phyloP scores from a whole-genome alignment of 768 basidiomycete species.

The Pholiota molesta region DNA sequence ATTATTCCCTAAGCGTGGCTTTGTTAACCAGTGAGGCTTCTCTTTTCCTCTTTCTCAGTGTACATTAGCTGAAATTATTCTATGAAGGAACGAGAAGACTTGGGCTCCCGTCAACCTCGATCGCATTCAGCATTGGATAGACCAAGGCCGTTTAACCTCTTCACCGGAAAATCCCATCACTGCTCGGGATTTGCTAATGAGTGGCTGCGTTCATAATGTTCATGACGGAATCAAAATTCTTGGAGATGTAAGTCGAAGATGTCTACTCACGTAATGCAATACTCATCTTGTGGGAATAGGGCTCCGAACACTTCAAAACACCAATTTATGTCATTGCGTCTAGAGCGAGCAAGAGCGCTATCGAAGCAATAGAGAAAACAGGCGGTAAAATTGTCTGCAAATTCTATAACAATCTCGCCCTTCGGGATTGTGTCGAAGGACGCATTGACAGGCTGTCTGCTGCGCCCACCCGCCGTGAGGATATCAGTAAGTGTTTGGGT shows the following conservation, averaged over 20 bases:
- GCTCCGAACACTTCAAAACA: conserved; percentile 63
- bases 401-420: conserved; percentile 86
- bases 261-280: conserved; percentile 3
- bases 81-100: conserved; percentile 64
- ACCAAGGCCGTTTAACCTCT: conserved; percentile 78
- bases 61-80: neutral
- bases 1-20: conserved; percentile 91
- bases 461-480: conserved; percentile 82
- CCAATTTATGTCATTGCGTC: conserved; percentile 83
- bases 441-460: conserved; percentile 72
- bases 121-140: conserved; percentile 89
- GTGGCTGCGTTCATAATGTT: conserved; percentile 86
- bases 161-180: conserved; percentile 86
- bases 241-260: conserved; percentile 61
- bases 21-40: conserved; percentile 83
- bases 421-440: conserved; percentile 78
- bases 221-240: conserved; percentile 93
- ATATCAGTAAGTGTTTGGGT: conserved; percentile 65
- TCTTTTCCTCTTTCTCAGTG: neutral
- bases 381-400: conserved; percentile 89
- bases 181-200: conserved; percentile 79
- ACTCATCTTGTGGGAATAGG: conserved; percentile 40
- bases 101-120: conserved; percentile 88
- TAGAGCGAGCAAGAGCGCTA: conserved; percentile 85
- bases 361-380: conserved; percentile 76